Evolutionary conservation across 176 grass and related monocot genomes (phyloP), one percentile per base, ranked within the genome.

Genomic region (Musa troglodytarum): DNA sequence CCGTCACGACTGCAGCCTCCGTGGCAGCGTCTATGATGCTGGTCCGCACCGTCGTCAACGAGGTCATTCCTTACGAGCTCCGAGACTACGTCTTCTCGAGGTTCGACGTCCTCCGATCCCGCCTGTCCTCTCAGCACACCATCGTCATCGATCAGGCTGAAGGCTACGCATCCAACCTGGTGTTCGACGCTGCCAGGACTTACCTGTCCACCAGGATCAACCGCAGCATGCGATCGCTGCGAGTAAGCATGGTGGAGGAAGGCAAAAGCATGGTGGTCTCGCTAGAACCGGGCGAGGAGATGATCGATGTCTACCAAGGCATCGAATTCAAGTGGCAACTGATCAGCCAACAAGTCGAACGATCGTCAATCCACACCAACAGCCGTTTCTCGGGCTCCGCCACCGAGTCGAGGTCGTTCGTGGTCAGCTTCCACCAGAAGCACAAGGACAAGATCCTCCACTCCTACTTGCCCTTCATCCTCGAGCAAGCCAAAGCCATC

Each of bases 261-360:
- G 62, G 78, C 34, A 86, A 92, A 81, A 88, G 79, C 82, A 81
- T 96, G 59, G 78, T 86, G 79, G 73, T 96, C 74, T 92, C 83
- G 72, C 80, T 90, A 79, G 89, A 92, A 70, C 78, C 80, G 0
- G 93, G 85, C 10, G 81, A 96, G 81, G 89, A 92, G 93, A 92
- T 96, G 93, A 34, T 81, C 28, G 89, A 96, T 54, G 82, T 78
- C 71, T 91, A 84, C 13, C 85, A 86, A 1, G 93, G 87, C 56
- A 61, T 83, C 65, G 93, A 96, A 71, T 96, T 92, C 85, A 88
- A 25, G 82, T 96, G 93, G 93, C 83, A 78, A 73, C 69, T 90
- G 17, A 52, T 88, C 72, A 88, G 81, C 76, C 83, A 57, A 10
- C 2, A 57, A 22, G 22, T 73, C 10, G 93, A 92, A 17, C 82